Evolutionary conservation across 345 rosid species (phyloP).

Genomic region (Boechera divaricarpa): DNA sequence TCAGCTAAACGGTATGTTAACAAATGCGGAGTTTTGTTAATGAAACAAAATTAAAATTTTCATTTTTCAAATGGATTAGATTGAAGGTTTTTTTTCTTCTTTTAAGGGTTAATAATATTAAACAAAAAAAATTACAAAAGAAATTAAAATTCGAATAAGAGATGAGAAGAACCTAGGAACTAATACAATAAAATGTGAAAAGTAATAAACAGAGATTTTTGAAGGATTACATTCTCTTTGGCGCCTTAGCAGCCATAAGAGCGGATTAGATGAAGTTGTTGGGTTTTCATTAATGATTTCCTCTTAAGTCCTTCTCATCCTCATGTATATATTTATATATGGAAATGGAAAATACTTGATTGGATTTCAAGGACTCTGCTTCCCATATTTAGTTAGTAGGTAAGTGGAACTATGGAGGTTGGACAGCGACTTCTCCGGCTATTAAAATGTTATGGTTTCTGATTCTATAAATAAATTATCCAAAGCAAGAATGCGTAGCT

Average conservation of each 20-base stretch:
- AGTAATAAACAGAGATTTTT: too few relatives aligned
- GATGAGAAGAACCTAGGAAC: too few relatives aligned
- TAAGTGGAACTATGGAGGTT: slow-evolving; percentile 28
- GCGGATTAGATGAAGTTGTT: not conserved
- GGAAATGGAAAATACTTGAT: not conserved
- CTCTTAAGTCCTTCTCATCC: not conserved
- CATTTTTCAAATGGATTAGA: not conserved
- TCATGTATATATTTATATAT: not conserved
- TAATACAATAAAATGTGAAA: too few relatives aligned
- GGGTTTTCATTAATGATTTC: not conserved
- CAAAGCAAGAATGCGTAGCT: slow-evolving; percentile 18
- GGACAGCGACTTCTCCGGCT: slow-evolving; percentile 42
- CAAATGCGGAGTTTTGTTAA: not conserved
- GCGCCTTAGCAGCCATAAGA: too few relatives aligned
- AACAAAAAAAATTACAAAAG: too few relatives aligned
- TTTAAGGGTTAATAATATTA: too few relatives aligned
- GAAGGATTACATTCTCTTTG: too few relatives aligned
- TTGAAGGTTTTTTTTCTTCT: too few relatives aligned
- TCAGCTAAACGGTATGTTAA: not conserved
- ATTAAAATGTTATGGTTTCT: slow-evolving; percentile 11
- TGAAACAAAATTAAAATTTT: not conserved
- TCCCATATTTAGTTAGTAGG: slow-evolving; percentile 31
- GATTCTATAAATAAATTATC: not conserved
- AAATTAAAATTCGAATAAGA: too few relatives aligned
- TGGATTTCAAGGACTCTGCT: slow-evolving; percentile 5